phyloP scores from a whole-genome alignment of 2,329 filamentous ascomycete genomes.

The Dactylellina drechsleri region DNA sequence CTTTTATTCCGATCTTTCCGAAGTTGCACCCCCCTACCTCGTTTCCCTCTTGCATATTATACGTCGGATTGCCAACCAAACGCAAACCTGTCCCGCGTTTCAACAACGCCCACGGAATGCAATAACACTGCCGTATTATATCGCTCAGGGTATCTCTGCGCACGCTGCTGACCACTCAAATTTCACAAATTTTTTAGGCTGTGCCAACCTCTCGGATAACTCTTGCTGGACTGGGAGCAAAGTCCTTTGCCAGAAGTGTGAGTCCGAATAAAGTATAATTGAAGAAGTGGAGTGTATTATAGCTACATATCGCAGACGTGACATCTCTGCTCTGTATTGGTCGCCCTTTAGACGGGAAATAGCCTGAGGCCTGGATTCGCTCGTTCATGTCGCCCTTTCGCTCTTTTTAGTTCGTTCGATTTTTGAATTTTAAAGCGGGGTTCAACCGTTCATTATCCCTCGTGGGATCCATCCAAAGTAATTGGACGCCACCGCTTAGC shows the following conservation, averaged over 20 bases:
- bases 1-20: background rate
- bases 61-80: conserved; percentile 4
- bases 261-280: conserved; percentile 7
- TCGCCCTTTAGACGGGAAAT: conserved; percentile 7
- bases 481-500: conserved; percentile 12
- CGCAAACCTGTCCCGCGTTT: conserved; percentile 25
- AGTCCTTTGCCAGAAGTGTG: conserved; percentile 28
- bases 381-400: background rate
- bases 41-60: conserved; percentile 14
- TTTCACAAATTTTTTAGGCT: conserved; percentile 25
- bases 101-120: conserved; percentile 19
- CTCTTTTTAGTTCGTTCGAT: conserved; percentile 8
- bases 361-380: background rate
- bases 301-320: background rate
- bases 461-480: background rate
- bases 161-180: conserved; percentile 29
- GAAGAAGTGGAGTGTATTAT: background rate
- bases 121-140: conserved; percentile 26
- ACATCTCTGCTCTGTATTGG: conserved; percentile 10
- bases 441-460: conserved; percentile 14
- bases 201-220: conserved; percentile 35
- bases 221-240: conserved; percentile 35
- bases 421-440: conserved; percentile 29
- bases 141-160: conserved; percentile 18
- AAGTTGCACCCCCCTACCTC: conserved; percentile 4